Conservation (phyloP, 2,329 filamentous ascomycete species). For the Fusarium dimerum region DNA sequence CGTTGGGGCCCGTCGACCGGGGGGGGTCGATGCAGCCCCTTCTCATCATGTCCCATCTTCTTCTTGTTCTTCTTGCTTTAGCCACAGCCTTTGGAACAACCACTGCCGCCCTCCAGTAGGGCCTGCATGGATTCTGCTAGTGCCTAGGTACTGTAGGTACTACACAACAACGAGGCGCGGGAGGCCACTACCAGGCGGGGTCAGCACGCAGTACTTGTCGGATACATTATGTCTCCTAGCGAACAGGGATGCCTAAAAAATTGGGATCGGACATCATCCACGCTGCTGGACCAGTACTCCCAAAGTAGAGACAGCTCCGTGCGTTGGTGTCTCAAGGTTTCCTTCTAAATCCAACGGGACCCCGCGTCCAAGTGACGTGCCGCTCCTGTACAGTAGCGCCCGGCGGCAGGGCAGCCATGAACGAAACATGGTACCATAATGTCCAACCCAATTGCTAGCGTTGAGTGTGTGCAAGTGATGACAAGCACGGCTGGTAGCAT, state of each 20-base stretch:
- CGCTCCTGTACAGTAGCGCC: slow-evolving; percentile 25
- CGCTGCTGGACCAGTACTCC: slow-evolving; percentile 1
- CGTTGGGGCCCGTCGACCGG: slow-evolving; percentile 15
- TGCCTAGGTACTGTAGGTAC: too few species aligned
- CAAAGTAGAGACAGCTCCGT: slow-evolving; percentile 5
- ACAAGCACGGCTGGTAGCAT: background rate
- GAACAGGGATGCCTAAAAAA: background rate
- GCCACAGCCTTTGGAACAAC: slow-evolving; percentile 8
- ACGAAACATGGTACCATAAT: background rate
- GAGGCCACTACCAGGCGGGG: slow-evolving; percentile 4
- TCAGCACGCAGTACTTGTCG: background rate
- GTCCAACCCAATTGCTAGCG: background rate
- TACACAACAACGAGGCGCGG: slow-evolving; percentile 12
- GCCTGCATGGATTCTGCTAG: slow-evolving; percentile 3
- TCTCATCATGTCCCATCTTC: slow-evolving; percentile 9
- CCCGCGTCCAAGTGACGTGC: slow-evolving; percentile 25
- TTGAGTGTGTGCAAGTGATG: background rate
- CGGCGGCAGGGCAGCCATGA: slow-evolving; percentile 15
- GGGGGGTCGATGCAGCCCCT: slow-evolving; percentile 5
- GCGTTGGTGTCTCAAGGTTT: background rate
- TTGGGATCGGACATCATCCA: background rate
- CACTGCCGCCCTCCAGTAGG: background rate
- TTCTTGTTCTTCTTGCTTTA: slow-evolving; percentile 6
- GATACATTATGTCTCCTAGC: background rate
- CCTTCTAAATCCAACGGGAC: slow-evolving; percentile 13